Percentiles rank a stretch among this genome's conserved stretches.
These are phyloP conservation scores for Leptodermis oblonga DNA, from an alignment of 257 asterid genomes.

Conservation along the genomic window DNA sequence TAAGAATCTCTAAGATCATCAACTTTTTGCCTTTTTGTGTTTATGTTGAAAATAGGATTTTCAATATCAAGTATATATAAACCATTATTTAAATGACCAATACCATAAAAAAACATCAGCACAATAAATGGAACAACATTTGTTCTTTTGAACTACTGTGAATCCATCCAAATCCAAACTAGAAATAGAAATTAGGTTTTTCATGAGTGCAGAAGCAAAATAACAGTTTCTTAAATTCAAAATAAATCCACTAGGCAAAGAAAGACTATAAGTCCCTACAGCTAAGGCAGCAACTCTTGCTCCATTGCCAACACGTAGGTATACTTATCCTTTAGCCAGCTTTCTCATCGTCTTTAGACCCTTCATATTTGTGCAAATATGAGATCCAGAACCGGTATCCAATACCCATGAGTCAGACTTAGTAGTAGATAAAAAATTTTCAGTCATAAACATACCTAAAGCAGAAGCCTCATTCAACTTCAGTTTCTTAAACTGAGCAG, in stretches of 20 bases:
- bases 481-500: not conserved
- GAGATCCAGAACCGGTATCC: not conserved
- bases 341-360: not conserved
- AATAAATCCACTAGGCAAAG: not conserved
- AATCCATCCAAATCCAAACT: not conserved
- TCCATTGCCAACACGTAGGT: not conserved
- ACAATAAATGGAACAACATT: too few species aligned
- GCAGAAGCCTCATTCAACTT: not conserved
- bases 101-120: too few species aligned
- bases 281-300: constrained; percentile 1
- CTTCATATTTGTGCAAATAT: not conserved
- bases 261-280: not conserved
- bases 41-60: not conserved
- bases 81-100: not conserved
- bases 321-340: not conserved
- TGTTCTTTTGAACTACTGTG: too few species aligned
- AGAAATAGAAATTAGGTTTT: not conserved
- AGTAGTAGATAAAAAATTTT: not conserved
- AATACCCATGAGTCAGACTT: not conserved
- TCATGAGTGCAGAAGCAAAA: not conserved
- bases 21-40: not conserved
- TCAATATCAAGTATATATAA: not conserved
- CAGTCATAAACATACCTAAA: not conserved
- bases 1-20: not conserved
- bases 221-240: not conserved